Base-by-base conservation (phyloP, 1,284 basidiomycete genomes). In the Volvariella volvacea region DNA sequence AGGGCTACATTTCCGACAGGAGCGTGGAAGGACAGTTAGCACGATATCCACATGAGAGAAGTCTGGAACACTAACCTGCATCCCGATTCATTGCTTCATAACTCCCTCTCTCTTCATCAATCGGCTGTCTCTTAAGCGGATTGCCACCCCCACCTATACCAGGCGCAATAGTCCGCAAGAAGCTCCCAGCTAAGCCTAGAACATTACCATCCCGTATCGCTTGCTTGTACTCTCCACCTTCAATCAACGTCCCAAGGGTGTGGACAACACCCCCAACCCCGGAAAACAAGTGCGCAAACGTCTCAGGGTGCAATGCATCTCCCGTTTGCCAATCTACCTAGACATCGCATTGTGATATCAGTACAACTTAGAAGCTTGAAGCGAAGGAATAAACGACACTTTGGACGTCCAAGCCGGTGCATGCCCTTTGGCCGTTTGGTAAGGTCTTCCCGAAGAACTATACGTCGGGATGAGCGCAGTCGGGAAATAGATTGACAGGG, bases 201-300 rank as follows among this genome's bases (percentile, higher is more conserved):
- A 84, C 46, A 52, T 87, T 70, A 4, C 78, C 79, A 15, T 70
- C 69, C 51, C 70, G 69, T 38, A 93, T 54, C 21, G 80, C 76
- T 22, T 67, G 59, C 64, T 99, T 99, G 74, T 99, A 99, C 34
- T 71, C 72, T 3, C 71, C 71, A 28, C 19, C 79, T 62, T 96
- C 92, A 40, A 98, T 71, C 41, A 99, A 78, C 32, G 87, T 92
- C 34, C 95, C 95, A n/a, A 98, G 75, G 1, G 96, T 95, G 60
- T 97, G 92, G 30, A 98, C 92, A 19, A 96, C 88, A 2, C 88
- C 92, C 12, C 78, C 77, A 21, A 76, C 77, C 42, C 64, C 64
- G 2, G 78, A 71, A 28, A 95, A 71, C 15, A 93, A 67, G 45
- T 80, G 68, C 12, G 73, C 67, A 64, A 92, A 96, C 8, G 83